Percentiles rank a stretch among this genome's conserved stretches.
phyloP scores from a whole-genome alignment of 257 asterid genomes.

The Ligustrum vulgare region DNA sequence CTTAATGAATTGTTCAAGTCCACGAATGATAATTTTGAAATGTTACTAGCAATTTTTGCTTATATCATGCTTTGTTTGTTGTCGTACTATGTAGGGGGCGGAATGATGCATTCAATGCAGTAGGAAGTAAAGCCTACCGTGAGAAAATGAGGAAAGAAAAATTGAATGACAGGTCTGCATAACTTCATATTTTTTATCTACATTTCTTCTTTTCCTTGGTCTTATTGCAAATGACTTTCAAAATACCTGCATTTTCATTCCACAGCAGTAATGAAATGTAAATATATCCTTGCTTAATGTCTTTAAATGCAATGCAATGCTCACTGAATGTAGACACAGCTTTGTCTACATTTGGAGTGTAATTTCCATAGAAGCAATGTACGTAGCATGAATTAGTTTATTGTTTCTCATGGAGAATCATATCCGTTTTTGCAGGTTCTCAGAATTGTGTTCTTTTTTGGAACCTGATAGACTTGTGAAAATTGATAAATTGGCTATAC shows the following conservation, averaged over 20 bases:
- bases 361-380: not conserved
- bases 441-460: conserved; percentile 62
- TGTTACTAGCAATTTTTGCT: not conserved
- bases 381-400: not conserved
- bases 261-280: not conserved
- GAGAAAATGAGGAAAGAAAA: conserved; percentile 87
- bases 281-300: not conserved
- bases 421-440: conserved; percentile 51
- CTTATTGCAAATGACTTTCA: not conserved
- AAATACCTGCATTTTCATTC: not conserved
- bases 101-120: conserved; percentile 48
- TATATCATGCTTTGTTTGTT: not conserved
- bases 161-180: conserved; percentile 65
- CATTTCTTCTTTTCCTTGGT: not conserved
- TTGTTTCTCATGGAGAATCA: not conserved
- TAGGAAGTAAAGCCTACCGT: conserved; percentile 82
- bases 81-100: conserved; percentile 56
- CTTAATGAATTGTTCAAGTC: not conserved
- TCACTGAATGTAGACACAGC: conserved; percentile 1
- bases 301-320: not conserved
- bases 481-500: conserved; percentile 81
- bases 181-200: not conserved
- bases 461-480: conserved; percentile 85
- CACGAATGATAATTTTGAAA: not conserved
- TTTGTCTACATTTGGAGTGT: not conserved